These are phyloP conservation scores for Euclidium syriacum DNA, from an alignment of 345 rosid species.

Conservation along the genomic window DNA sequence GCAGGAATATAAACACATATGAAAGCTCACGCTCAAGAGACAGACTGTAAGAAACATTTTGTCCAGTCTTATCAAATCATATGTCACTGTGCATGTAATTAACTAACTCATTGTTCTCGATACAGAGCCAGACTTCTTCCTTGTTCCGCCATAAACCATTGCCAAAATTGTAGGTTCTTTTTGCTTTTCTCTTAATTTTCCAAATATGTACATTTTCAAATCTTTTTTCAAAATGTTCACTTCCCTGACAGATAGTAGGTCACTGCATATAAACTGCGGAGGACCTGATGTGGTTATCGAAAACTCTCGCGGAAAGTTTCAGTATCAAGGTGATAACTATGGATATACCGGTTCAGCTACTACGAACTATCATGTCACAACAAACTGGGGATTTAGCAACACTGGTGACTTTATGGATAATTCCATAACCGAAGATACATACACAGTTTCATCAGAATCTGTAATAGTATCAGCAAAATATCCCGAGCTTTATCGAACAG, in stretches of 20 bases:
- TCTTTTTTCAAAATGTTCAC: background rate
- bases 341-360: constrained; percentile 10
- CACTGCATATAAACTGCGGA: constrained; percentile 32
- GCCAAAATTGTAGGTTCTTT: constrained; percentile 21
- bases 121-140: constrained; percentile 28
- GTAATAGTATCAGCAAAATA: constrained; percentile 11
- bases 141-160: constrained; percentile 14
- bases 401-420: constrained; percentile 41
- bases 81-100: too few relatives aligned
- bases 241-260: constrained; percentile 5
- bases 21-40: constrained; percentile 19
- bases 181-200: too few relatives aligned
- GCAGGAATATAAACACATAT: constrained; percentile 31
- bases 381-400: constrained; percentile 30
- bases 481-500: constrained; percentile 38
- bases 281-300: constrained; percentile 25
- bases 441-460: constrained; percentile 14
- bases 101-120: constrained; percentile 4
- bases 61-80: background rate
- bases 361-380: background rate
- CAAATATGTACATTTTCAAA: too few relatives aligned
- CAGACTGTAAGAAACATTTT: constrained; percentile 23
- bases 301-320: constrained; percentile 17
- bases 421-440: constrained; percentile 22
- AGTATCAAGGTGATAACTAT: constrained; percentile 28